phyloP scores from a whole-genome alignment of 768 basidiomycete genomes.

The Calocybe cyanea region DNA sequence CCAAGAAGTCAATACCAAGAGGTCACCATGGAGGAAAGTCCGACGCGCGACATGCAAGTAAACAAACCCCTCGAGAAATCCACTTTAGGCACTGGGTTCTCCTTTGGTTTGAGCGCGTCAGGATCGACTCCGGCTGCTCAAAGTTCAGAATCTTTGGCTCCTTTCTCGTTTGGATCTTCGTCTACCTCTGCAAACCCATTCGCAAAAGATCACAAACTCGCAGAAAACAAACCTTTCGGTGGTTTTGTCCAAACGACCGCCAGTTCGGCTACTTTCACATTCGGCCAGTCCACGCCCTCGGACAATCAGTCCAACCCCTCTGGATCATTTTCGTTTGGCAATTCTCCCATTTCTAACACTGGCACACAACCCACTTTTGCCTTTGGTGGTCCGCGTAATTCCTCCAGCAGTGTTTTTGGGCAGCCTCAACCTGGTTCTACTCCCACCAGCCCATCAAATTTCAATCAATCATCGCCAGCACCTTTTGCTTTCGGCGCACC shows the following conservation, averaged over 20 bases:
- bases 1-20: constrained; percentile 63
- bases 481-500: constrained; percentile 45
- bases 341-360: constrained; percentile 34
- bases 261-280: constrained; percentile 36
- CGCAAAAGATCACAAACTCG: constrained; percentile 41
- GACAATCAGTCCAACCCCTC: constrained; percentile 35
- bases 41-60: constrained; percentile 58
- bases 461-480: constrained; percentile 40
- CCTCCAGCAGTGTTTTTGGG: constrained; percentile 37
- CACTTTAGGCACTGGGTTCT: constrained; percentile 42
- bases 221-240: constrained; percentile 42
- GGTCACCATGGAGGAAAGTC: constrained; percentile 80
- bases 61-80: constrained; percentile 32
- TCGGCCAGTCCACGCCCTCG: constrained; percentile 37
- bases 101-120: constrained; percentile 38
- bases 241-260: constrained; percentile 44
- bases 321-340: constrained; percentile 47
- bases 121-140: constrained; percentile 24
- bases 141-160: constrained; percentile 16
- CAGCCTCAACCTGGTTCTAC: constrained; percentile 40
- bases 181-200: constrained; percentile 43
- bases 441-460: constrained; percentile 57
- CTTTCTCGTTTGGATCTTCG: constrained; percentile 41
- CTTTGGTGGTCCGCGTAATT: constrained; percentile 37
- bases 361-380: constrained; percentile 38